Base-by-base conservation (phyloP, 2,329 filamentous ascomycete genomes). In the Periglandula ipomoeae region DNA sequence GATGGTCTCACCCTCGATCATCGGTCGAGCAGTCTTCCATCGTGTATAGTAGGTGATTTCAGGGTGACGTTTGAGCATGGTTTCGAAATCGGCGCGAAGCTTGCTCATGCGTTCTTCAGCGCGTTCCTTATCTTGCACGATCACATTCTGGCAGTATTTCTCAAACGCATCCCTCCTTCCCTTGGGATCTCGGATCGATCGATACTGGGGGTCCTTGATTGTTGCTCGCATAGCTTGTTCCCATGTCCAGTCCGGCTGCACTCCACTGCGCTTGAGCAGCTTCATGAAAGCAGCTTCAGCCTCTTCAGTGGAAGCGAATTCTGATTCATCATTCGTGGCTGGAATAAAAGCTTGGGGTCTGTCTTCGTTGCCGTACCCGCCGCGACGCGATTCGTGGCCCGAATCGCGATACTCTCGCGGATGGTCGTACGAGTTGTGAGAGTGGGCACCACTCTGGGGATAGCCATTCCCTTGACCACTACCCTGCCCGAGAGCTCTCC, bases 31-130 rank as follows among this genome's bases (percentile, higher is more conserved):
- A 15, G 89, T 96, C 76, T 89, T 95, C 93, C 93, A 98, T 53
- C 89, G 85, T 38, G 91, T 96, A 67, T 94, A 96, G 65, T 96
- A 82, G 67, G 90, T 93, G 68, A 98, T 97, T 67, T 98, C 93
- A 52, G 90, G 89, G 66, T 98, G 91, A 56, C 89, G 90, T 69
- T 85, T 89, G 56, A 98, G 78, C 93, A 98, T 98, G 48, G 84
- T 90, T 57, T 86, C 85, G 68, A 98, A 98, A 73, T 97, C 93
- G 66, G 87, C 78, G 60, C 89, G 87, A 61, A 97, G 77, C 72
- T 96, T 97, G 59, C 87, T 78, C 66, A 95, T 77, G 63, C 93
- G 85, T 70, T 97, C 91, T 68, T 95, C 91, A 62, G 90, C 90
- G 58, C 87, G 86, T 66, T 94, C 89, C 72, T 94, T 93, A 71